phyloP scores from a whole-genome alignment of 2,329 filamentous ascomycete genomes.

The Tolypocladium ovalisporum region DNA sequence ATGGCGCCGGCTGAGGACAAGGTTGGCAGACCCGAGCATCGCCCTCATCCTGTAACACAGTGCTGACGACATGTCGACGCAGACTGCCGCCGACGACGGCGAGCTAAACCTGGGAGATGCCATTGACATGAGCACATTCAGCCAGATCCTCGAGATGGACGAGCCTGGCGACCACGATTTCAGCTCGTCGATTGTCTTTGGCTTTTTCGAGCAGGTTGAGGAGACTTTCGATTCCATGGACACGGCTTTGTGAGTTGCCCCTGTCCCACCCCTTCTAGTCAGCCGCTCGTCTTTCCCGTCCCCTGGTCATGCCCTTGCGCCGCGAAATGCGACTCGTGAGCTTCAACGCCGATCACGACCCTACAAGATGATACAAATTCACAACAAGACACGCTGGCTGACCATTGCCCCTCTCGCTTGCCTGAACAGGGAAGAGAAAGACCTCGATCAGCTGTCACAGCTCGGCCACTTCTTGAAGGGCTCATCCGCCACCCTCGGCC shows the following conservation, averaged over 20 bases:
- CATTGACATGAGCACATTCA: slow-evolving; percentile 73
- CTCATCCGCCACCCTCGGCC: slow-evolving; percentile 85
- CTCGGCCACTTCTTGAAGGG: slow-evolving; percentile 96
- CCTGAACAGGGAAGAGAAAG: slow-evolving; percentile 44
- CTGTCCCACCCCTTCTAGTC: background rate
- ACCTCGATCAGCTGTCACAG: slow-evolving; percentile 66
- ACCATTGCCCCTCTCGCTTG: background rate
- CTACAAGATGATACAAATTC: too few species aligned
- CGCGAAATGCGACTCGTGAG: background rate
- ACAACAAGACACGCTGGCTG: slow-evolving; percentile 1
- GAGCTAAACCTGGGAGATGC: slow-evolving; percentile 55
- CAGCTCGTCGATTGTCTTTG: slow-evolving; percentile 76
- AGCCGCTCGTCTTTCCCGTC: background rate
- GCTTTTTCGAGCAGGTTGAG: slow-evolving; percentile 87
- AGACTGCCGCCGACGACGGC: slow-evolving; percentile 34
- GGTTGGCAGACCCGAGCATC: slow-evolving; percentile 11
- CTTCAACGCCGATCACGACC: too few species aligned
- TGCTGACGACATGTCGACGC: background rate
- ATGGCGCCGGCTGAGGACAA: slow-evolving; percentile 22
- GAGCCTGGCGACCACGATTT: slow-evolving; percentile 82
- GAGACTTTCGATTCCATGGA: slow-evolving; percentile 83
- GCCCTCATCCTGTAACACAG: background rate
- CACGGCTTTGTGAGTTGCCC: slow-evolving; percentile 57
- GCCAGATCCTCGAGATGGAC: slow-evolving; percentile 98
- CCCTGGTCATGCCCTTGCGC: background rate